phyloP scores from a whole-genome alignment of 148 eudicot genomes.

The Rhododendron molle region DNA sequence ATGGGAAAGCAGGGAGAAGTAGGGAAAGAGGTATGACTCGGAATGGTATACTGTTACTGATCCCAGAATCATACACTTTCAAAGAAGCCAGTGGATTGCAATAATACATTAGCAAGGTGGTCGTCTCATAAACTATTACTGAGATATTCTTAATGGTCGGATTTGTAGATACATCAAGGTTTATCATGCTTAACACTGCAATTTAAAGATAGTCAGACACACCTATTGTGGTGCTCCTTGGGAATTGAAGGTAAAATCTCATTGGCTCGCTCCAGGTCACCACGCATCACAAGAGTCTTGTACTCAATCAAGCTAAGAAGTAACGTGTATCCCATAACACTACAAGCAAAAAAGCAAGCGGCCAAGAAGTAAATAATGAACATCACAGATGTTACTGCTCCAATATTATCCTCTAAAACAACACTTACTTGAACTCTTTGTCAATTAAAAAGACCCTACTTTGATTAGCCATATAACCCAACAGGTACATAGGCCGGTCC shows the following conservation, averaged over 20 bases:
- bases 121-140: neutral
- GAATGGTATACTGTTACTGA: neutral
- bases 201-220: constrained; percentile 4
- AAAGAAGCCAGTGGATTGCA: neutral
- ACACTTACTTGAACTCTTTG: constrained; percentile 93
- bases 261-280: constrained; percentile 82
- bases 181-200: neutral
- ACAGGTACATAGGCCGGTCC: constrained; percentile 97
- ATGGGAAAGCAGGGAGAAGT: neutral
- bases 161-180: neutral
- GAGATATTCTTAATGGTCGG: neutral
- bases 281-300: constrained; percentile 99
- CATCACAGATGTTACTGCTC: constrained; percentile 1
- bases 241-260: constrained; percentile 87
- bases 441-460: constrained; percentile 95
- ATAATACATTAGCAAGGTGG: neutral
- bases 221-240: constrained; percentile 97
- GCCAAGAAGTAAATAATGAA: constrained; percentile 6
- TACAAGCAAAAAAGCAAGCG: constrained; percentile 27
- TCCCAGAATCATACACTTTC: neutral
- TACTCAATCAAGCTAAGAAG: constrained; percentile 91
- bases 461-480: constrained; percentile 96
- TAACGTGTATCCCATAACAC: constrained; percentile 91
- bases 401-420: neutral
- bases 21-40: neutral